Conservation (phyloP, 176 grass and related monocot species). For the Areca catechu region DNA sequence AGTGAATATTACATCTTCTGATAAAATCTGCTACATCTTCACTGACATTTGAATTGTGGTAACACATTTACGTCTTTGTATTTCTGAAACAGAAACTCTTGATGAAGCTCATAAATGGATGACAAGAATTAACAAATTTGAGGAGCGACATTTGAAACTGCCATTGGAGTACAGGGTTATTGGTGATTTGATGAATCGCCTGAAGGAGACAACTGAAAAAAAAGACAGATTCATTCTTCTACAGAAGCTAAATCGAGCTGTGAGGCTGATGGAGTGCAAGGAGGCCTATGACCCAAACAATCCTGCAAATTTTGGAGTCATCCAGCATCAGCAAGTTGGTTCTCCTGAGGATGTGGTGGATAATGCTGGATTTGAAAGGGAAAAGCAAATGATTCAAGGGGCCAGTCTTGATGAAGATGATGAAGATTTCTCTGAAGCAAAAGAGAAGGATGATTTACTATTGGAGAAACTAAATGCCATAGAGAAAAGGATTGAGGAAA, state of each 20-base stretch:
- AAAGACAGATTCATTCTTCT: slow-evolving; percentile 85
- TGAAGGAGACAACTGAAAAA: slow-evolving; percentile 50
- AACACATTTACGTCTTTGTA: too few relatives aligned
- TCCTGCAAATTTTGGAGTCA: slow-evolving; percentile 74
- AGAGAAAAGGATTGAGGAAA: slow-evolving; percentile 72
- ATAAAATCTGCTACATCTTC: background rate
- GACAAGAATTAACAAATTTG: slow-evolving; percentile 73
- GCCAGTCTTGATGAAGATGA: slow-evolving; percentile 28
- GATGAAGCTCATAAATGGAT: slow-evolving; percentile 82
- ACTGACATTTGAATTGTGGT: background rate
- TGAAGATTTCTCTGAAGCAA: slow-evolving; percentile 58
- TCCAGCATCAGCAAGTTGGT: slow-evolving; percentile 65
- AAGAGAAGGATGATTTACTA: slow-evolving; percentile 62
- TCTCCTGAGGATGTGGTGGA: slow-evolving; percentile 64
- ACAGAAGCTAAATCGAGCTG: slow-evolving; percentile 71
- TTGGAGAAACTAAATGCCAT: slow-evolving; percentile 71
- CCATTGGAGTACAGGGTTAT: slow-evolving; percentile 90
- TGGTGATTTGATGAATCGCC: slow-evolving; percentile 73
- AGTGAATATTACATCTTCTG: background rate
- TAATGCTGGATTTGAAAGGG: slow-evolving; percentile 58
- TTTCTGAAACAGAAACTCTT: slow-evolving; percentile 44
- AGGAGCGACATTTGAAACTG: slow-evolving; percentile 66
- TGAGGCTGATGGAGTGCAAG: slow-evolving; percentile 79
- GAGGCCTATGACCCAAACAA: slow-evolving; percentile 78
- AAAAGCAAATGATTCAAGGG: slow-evolving; percentile 73